Evolutionary conservation across 2,329 filamentous ascomycete genomes (phyloP).

Genomic region (Aspergillus uvarum): DNA sequence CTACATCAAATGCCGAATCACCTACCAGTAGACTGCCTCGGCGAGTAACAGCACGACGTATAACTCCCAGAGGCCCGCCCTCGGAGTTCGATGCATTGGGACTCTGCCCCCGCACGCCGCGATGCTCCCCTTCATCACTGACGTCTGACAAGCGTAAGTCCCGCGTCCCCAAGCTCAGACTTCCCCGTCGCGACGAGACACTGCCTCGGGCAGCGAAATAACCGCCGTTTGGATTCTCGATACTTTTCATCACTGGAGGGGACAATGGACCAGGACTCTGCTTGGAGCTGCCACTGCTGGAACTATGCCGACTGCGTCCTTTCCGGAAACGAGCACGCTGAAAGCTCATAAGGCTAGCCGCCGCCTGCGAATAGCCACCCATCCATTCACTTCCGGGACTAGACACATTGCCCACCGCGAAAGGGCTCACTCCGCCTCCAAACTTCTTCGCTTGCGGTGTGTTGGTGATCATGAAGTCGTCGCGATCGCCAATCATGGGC

Average conservation of each 20-base stretch:
- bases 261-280: conserved; percentile 71
- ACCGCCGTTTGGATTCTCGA: conserved; percentile 52
- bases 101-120: conserved; percentile 34
- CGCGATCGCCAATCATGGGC: conserved; percentile 66
- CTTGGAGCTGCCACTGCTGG: conserved; percentile 67
- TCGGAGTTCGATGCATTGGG: conserved; percentile 39
- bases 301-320: conserved; percentile 63
- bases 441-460: conserved; percentile 75
- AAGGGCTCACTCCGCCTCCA: conserved; percentile 45
- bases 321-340: conserved; percentile 60
- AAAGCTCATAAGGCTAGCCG: conserved; percentile 78
- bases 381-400: conserved; percentile 64
- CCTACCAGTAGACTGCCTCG: conserved; percentile 84
- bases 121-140: conserved; percentile 72
- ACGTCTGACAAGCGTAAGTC: conserved; percentile 78
- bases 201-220: conserved; percentile 56
- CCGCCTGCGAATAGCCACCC: conserved; percentile 64
- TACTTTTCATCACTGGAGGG: conserved; percentile 64
- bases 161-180: conserved; percentile 85
- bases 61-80: conserved; percentile 69
- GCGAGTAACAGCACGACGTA: conserved; percentile 78
- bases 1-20: conserved; percentile 14
- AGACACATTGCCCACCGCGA: conserved; percentile 49
- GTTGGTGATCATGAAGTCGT: conserved; percentile 67
- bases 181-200: conserved; percentile 69